Base-by-base conservation (phyloP, 2,329 filamentous ascomycete species). In the Botrytis galanthina region DNA sequence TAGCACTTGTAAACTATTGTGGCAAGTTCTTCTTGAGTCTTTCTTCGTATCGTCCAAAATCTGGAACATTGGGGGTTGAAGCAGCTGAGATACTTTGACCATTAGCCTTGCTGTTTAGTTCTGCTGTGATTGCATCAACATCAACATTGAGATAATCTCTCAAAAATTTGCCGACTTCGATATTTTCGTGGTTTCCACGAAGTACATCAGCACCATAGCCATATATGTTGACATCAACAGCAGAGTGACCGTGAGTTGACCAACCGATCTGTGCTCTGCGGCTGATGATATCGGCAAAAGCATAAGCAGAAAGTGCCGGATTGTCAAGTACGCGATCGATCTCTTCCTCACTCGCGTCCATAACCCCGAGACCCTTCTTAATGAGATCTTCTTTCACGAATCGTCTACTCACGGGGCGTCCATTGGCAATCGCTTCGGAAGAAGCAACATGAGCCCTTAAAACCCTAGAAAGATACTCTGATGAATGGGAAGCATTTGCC, bases 201-300 rank as follows among this genome's bases (percentile, higher is more conserved):
- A 87, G 85, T 61, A 88, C 88, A 54, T 88, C 86, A 0, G 88
- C 86, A 5, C 93, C 90, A 63, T 87, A 86, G 70, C 93, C 92
- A 84, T 98, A 99, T 77, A 99, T 93, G 82, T 99, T 99, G 67
- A 99, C 96, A 81, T 99, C 96, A 12, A 96, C 94, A 70, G 92
- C 96, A 32, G 91, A 92, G 84, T 99, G 96, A 42, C 96, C 96
- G 81, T 98, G 95, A 0, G 95, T 97, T 76, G 89, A 91, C 96
- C 96, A 99, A 22, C 96, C 97, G 61, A 97, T 89, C 80, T 97
- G 94, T 1, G 95, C 93, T 74, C 96, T 90, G 7, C 92, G 88
- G 78, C 93, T 97, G 78, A 98, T 89, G 85, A 99, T 95, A 79
- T 93, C 91, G 0, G 94, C 90, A 80, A 98, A 93, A 2, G 88